Percentiles rank a stretch among this genome's conserved stretches.
These are phyloP conservation scores for Aegle marmelos DNA, from an alignment of 345 rosid species.

Conservation along the genomic window DNA sequence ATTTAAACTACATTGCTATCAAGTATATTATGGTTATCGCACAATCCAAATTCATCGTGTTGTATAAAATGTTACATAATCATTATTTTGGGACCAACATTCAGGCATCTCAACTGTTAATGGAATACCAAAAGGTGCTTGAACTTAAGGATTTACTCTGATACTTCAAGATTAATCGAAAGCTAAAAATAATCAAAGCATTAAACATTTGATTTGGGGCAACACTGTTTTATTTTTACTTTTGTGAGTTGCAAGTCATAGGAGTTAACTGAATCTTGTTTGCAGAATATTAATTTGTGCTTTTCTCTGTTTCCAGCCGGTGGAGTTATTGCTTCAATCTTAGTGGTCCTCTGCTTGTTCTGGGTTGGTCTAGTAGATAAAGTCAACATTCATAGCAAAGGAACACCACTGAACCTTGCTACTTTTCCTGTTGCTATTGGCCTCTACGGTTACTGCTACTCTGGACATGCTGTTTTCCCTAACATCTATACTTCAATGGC, in stretches of 20 bases:
- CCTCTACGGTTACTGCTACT: constrained; percentile 89
- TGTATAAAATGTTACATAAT: neutral
- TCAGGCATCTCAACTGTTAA: no score
- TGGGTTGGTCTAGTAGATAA: constrained; percentile 87
- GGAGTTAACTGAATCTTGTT: neutral
- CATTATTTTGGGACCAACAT: no score
- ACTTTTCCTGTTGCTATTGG: constrained; percentile 95
- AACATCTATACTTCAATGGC: constrained; percentile 96
- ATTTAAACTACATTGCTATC: neutral
- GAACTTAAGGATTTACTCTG: no score
- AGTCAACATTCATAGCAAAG: constrained; percentile 65
- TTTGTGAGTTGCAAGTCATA: neutral
- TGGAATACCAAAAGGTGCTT: no score
- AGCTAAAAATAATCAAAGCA: neutral
- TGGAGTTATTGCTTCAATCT: constrained; percentile 84
- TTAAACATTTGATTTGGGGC: neutral
- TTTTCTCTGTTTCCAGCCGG: constrained; percentile 54
- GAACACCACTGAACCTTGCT: constrained; percentile 57
- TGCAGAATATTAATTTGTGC: constrained; percentile 8
- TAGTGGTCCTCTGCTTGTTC: constrained; percentile 79
- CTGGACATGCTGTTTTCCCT: constrained; percentile 98
- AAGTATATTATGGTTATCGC: neutral
- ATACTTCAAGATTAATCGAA: neutral
- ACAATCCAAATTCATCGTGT: neutral
- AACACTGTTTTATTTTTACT: neutral